These are phyloP conservation scores for Drosera capensis DNA, from an alignment of 148 eudicot genomes.

Conservation along the genomic window DNA sequence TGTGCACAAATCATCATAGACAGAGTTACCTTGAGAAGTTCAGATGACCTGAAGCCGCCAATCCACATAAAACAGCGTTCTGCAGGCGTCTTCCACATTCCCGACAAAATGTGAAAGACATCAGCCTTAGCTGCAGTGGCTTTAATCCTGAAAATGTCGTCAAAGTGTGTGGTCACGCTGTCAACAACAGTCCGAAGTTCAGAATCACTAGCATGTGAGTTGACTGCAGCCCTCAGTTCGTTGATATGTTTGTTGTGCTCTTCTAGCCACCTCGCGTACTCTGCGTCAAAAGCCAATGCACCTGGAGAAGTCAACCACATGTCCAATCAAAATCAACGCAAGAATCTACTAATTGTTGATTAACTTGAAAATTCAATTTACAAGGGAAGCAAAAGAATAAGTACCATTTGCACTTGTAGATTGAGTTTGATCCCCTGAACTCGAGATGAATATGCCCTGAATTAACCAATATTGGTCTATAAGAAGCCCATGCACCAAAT, in stretches of 20 bases:
- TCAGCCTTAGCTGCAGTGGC: slow-evolving; percentile 73
- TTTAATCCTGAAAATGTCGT: slow-evolving; percentile 72
- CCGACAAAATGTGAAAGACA: slow-evolving; percentile 87
- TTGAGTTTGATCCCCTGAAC: not conserved
- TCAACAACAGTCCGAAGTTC: slow-evolving; percentile 71
- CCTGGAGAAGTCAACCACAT: too few species aligned
- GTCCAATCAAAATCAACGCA: too few species aligned
- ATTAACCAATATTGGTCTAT: not conserved
- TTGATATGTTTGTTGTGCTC: slow-evolving; percentile 56
- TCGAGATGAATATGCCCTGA: not conserved
- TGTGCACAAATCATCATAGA: not conserved
- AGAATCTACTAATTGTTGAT: too few species aligned
- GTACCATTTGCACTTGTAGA: not conserved
- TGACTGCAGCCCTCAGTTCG: slow-evolving; percentile 77
- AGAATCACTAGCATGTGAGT: slow-evolving; percentile 73
- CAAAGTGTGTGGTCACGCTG: slow-evolving; percentile 45
- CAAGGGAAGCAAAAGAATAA: not conserved
- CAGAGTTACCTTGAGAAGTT: slow-evolving; percentile 62
- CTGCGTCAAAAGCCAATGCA: slow-evolving; percentile 83
- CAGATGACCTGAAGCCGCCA: slow-evolving; percentile 93
- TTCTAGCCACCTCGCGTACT: slow-evolving; percentile 84
- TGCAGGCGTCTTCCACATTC: slow-evolving; percentile 98
- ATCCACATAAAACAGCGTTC: slow-evolving; percentile 98
- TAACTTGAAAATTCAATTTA: too few species aligned
- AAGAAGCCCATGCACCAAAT: not conserved